Base-by-base conservation (phyloP, 108 stramenopile species). In the Aurantiochytrium sp. region DNA sequence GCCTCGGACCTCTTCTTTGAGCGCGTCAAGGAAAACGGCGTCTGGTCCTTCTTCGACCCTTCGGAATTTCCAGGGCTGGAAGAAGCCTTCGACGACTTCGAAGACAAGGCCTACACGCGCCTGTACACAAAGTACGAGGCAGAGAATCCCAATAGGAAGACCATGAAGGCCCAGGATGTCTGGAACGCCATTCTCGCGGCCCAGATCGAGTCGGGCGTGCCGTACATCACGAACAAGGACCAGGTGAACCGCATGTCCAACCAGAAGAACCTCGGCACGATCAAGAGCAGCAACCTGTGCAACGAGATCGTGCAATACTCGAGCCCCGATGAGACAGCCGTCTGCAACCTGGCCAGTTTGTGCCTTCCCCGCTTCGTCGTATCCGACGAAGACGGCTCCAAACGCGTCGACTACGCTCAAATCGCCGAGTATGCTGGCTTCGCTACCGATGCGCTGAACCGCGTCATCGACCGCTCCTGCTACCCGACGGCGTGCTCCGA, bases 141-240 rank as follows among this genome's bases (percentile, higher is more conserved):
- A 1, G 95, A 97, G 89, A 96, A 95, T 24, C 89, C 87, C 30
- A 96, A 88, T 69, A 90, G 92, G 37, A 89, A 93, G 36, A 93
- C 93, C 86, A 88, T 97, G 39, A 89, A 92, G 69, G 98, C 98
- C 52, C 92, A 95, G 54, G 94, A 96, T 50, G 89, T 98, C 27
- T 97, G 96, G 96, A 86, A 87, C 37, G 95, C 96, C 54, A 96
- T 97, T 65, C 87, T 96, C 55, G 95, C 96, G 55, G 92, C 95
- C 32, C 97, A 99, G 89, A 96, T 99, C 85, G 97, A 99, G 93
- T 97, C 97, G 0, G 98, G 98, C 30, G 98, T 97, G 21, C 98
- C 98, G 0, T 99, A 98, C 92, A 95, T 99, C 92, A 93, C 97
- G 2, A 98, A 96, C 93, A 99, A 99, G 91, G 98, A 99, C 89